Percentiles rank a stretch among this genome's conserved stretches.
These are phyloP conservation scores for Metschnikowia bowlesiae DNA, from an alignment of 805 yeast species.

Conservation along the genomic window DNA sequence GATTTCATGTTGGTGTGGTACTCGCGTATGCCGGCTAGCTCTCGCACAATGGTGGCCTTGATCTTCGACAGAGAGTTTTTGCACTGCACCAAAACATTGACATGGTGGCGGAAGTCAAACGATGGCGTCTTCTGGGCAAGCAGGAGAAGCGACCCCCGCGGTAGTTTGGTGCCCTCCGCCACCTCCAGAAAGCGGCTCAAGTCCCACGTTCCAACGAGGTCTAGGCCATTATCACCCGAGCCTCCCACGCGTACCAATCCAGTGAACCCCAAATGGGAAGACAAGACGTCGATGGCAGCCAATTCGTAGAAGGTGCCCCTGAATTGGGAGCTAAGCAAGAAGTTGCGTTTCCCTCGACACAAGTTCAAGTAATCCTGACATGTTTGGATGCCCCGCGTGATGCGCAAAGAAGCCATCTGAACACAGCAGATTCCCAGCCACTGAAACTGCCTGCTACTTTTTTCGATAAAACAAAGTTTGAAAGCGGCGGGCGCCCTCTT, in stretches of 20 bases:
- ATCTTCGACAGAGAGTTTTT: slow-evolving; percentile 44
- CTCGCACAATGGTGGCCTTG: slow-evolving; percentile 47
- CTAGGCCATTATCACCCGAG: slow-evolving; percentile 54
- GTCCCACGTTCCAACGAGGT: slow-evolving; percentile 52
- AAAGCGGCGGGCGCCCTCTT: neutral
- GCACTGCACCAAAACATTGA: slow-evolving; percentile 51
- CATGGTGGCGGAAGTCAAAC: slow-evolving; percentile 21
- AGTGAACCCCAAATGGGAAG: slow-evolving; percentile 32
- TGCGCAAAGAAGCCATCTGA: neutral
- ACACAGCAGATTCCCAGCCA: neutral
- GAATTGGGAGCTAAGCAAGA: slow-evolving; percentile 40
- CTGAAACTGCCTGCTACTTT: neutral
- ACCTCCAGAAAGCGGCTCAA: slow-evolving; percentile 12
- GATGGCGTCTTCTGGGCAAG: slow-evolving; percentile 5
- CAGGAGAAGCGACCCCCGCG: slow-evolving; percentile 8
- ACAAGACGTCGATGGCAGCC: slow-evolving; percentile 36
- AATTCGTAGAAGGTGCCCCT: slow-evolving; percentile 56
- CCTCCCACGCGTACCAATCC: slow-evolving; percentile 49
- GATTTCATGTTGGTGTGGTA: slow-evolving; percentile 25
- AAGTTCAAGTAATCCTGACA: slow-evolving; percentile 27
- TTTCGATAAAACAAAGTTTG: neutral
- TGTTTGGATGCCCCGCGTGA: slow-evolving; percentile 15
- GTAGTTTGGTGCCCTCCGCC: neutral
- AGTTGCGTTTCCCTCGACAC: slow-evolving; percentile 21
- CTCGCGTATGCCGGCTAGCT: slow-evolving; percentile 48